Evolutionary conservation across 2,329 filamentous ascomycete species (phyloP).

Genomic region (Penicillium sp.): DNA sequence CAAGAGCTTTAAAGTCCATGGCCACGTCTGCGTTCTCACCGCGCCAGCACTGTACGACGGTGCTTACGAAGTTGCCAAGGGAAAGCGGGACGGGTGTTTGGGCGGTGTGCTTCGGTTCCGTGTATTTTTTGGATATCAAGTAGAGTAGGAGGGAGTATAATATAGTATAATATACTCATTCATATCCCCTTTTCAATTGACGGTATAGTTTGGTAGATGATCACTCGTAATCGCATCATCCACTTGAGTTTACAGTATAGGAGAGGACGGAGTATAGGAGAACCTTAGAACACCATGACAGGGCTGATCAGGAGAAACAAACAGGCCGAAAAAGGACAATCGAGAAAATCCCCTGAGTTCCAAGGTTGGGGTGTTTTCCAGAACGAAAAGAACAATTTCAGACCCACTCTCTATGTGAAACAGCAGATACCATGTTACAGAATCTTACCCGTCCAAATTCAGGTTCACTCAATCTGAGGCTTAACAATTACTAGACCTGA

Average conservation of each 20-base stretch:
- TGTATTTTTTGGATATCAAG: too few species aligned
- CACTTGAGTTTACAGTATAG: neutral
- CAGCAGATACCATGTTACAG: neutral
- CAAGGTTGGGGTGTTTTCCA: constrained; percentile 18
- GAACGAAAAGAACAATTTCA: constrained; percentile 12
- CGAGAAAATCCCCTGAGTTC: constrained; percentile 9
- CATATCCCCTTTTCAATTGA: too few species aligned
- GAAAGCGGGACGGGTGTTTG: neutral
- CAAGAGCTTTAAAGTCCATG: neutral
- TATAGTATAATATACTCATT: neutral
- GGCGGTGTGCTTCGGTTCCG: constrained; percentile 1
- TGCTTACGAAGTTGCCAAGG: constrained; percentile 17
- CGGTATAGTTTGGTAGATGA: too few species aligned
- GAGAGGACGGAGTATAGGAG: neutral
- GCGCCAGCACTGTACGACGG: constrained; percentile 11
- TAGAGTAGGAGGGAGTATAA: too few species aligned
- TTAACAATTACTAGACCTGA: neutral
- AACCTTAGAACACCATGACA: constrained; percentile 3
- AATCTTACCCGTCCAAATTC: neutral
- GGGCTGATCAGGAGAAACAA: constrained; percentile 8
- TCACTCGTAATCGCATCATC: too few species aligned
- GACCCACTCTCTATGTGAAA: constrained; percentile 12
- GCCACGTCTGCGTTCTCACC: constrained; percentile 1
- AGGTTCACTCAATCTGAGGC: constrained; percentile 9
- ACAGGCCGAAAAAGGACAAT: constrained; percentile 8